A percentile compares a stretch with the other conserved stretches of the same genome.
Conservation (phyloP, 2,329 filamentous ascomycete genomes). For the Hypoxylon sp. region DNA sequence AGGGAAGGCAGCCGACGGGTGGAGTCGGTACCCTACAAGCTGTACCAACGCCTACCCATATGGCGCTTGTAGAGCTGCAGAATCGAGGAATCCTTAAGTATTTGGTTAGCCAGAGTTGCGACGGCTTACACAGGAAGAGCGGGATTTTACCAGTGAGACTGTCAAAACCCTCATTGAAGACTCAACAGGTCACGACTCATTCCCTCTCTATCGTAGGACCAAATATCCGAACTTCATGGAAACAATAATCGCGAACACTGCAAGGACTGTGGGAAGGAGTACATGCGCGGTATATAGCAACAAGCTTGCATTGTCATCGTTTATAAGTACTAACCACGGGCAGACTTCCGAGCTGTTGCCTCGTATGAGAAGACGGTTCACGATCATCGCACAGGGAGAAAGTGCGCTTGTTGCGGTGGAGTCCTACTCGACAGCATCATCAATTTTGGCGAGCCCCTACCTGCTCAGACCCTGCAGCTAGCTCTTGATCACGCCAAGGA, state of each 20-base stretch:
- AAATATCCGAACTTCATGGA: conserved; percentile 64
- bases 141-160: conserved; percentile 61
- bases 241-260: conserved; percentile 65
- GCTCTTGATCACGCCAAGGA: conserved; percentile 58
- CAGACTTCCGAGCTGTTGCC: conserved; percentile 63
- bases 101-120: conserved; percentile 63
- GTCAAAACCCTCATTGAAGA: neutral
- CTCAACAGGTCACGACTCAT: conserved; percentile 3
- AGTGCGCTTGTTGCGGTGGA: conserved; percentile 59
- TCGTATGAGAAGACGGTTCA: conserved; percentile 60
- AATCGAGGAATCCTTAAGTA: conserved; percentile 60
- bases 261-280: conserved; percentile 62
- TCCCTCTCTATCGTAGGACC: conserved; percentile 52
- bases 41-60: conserved; percentile 62
- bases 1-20: conserved; percentile 56
- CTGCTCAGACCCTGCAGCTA: conserved; percentile 51
- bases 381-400: conserved; percentile 64
- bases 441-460: conserved; percentile 61
- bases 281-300: conserved; percentile 58
- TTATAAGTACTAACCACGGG: conserved; percentile 1
- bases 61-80: conserved; percentile 64
- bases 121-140: conserved; percentile 62
- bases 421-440: conserved; percentile 61
- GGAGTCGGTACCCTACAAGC: conserved; percentile 60
- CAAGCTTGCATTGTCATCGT: neutral